Evolutionary conservation across 208 protist species (phyloP).

Genomic region (Crithidia mellificae): DNA sequence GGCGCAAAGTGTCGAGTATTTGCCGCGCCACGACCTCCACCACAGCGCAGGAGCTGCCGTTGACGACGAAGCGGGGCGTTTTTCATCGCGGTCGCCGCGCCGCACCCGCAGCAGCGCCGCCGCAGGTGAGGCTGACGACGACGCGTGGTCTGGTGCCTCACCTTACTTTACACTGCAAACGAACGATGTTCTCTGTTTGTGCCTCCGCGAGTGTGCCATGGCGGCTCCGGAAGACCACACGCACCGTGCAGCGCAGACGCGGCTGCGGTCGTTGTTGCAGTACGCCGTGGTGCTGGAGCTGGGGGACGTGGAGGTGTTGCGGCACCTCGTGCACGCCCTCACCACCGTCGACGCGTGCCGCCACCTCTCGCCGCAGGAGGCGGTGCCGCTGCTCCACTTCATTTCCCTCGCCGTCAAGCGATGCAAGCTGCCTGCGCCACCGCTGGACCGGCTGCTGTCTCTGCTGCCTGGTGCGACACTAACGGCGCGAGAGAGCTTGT

Average conservation of each 20-base stretch:
- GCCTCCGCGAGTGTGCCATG: conserved; percentile 41
- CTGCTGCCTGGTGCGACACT: conserved; percentile 40
- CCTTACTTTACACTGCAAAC: conserved; percentile 55
- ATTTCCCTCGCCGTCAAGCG: conserved; percentile 75
- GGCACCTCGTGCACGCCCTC: conserved; percentile 36
- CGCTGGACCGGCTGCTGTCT: conserved; percentile 54
- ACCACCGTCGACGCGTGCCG: conserved; percentile 34
- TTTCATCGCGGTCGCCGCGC: conserved; percentile 11
- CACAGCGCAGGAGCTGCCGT: background rate
- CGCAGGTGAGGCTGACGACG: conserved; percentile 21
- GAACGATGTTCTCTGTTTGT: conserved; percentile 68
- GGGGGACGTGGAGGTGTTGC: conserved; percentile 49
- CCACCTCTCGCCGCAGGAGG: conserved; percentile 23
- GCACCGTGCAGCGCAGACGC: too few species aligned
- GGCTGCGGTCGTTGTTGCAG: conserved; percentile 36
- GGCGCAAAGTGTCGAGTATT: conserved; percentile 13
- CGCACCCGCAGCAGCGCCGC: background rate
- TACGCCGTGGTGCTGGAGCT: conserved; percentile 64
- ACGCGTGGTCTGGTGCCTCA: conserved; percentile 62
- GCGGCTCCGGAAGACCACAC: background rate
- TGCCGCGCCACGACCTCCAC: conserved; percentile 11
- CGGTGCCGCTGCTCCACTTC: conserved; percentile 43
- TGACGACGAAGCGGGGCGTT: conserved; percentile 14
- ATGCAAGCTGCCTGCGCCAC: conserved; percentile 59
- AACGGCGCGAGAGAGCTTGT: conserved; percentile 47